phyloP scores from a whole-genome alignment of 2,329 filamentous ascomycete genomes.

The Fusarium sp. region DNA sequence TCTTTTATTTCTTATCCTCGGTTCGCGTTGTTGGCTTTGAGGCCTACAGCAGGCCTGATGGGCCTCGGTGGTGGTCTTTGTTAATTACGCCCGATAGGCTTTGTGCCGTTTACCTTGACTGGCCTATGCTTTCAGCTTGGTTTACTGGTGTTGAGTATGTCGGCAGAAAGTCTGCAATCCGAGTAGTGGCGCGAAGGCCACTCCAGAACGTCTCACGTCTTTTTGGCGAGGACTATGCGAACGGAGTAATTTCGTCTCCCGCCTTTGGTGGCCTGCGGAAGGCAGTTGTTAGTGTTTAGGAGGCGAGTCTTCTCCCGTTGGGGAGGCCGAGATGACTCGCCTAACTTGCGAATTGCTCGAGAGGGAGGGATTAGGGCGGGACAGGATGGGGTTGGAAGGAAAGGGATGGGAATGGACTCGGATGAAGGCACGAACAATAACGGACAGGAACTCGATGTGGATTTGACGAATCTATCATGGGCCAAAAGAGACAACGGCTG shows the following conservation, averaged over 20 bases:
- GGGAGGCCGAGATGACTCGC: conserved; percentile 24
- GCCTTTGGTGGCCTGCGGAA: conserved; percentile 25
- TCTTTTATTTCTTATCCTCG: conserved; percentile 33
- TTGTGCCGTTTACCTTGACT: conserved; percentile 5
- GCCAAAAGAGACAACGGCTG: conserved; percentile 44
- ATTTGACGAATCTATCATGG: conserved; percentile 45
- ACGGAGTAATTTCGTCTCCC: conserved; percentile 21
- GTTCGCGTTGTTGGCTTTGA: conserved; percentile 31
- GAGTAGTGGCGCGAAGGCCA: conserved; percentile 3
- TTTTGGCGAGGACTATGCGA: conserved; percentile 25
- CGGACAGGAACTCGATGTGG: conserved; percentile 41
- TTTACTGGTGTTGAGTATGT: background rate
- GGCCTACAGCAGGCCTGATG: conserved; percentile 21
- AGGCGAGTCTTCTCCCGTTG: conserved; percentile 14
- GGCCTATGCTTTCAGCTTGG: conserved; percentile 9
- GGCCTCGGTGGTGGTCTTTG: conserved; percentile 26
- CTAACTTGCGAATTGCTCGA: conserved; percentile 32
- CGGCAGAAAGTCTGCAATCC: background rate
- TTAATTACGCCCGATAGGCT: conserved; percentile 30
- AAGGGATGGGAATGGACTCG: conserved; percentile 32
- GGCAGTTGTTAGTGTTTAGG: conserved; percentile 19
- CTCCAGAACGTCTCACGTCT: conserved; percentile 22
- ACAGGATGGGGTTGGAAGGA: conserved; percentile 1
- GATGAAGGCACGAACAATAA: conserved; percentile 44
- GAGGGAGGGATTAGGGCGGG: conserved; percentile 31